Conservation (phyloP, 352 stramenopile species). For the Pythium brachiatum region DNA sequence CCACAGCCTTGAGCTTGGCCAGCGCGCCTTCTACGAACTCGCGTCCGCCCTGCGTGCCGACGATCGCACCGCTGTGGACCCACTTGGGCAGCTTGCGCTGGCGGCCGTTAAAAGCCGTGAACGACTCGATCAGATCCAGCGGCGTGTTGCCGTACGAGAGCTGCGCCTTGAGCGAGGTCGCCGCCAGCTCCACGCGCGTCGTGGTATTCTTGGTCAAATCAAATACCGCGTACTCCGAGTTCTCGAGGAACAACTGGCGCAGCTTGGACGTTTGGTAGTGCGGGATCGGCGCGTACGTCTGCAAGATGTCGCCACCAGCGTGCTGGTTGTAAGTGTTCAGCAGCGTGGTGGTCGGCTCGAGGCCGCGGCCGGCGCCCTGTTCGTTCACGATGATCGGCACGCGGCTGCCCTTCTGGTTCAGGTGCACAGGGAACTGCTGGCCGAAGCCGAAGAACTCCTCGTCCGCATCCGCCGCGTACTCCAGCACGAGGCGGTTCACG, state of each 20-base stretch:
- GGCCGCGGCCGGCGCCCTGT: constrained; percentile 8
- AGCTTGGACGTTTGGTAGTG: constrained; percentile 19
- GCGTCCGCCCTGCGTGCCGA: constrained; percentile 16
- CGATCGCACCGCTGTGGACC: constrained; percentile 13
- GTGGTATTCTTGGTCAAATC: constrained; percentile 16
- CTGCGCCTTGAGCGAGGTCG: constrained; percentile 8
- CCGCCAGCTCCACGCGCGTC: constrained; percentile 11
- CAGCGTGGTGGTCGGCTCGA: constrained; percentile 8
- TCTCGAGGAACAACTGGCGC: constrained; percentile 15
- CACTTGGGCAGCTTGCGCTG: constrained; percentile 4
- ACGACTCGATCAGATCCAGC: constrained; percentile 8
- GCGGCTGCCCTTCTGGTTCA: constrained; percentile 15
- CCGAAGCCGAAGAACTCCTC: constrained; percentile 19
- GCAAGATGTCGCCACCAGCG: constrained; percentile 11
- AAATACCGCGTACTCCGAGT: constrained; percentile 17
- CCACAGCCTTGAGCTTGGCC: constrained; percentile 16
- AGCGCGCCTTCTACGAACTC: constrained; percentile 14
- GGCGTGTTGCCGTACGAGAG: constrained; percentile 7
- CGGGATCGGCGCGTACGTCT: constrained; percentile 17
- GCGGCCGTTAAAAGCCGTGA: constrained; percentile 11
- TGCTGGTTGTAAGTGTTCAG: constrained; percentile 15
- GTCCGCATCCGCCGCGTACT: constrained; percentile 12
- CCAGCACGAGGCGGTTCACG: constrained; percentile 15
- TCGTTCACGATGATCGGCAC: constrained; percentile 19
- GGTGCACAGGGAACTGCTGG: constrained; percentile 10